A percentile compares a stretch with the other conserved stretches of the same genome.
Conservation (phyloP, 2,329 filamentous ascomycete genomes). For the Hymenoscyphus infarciens region DNA sequence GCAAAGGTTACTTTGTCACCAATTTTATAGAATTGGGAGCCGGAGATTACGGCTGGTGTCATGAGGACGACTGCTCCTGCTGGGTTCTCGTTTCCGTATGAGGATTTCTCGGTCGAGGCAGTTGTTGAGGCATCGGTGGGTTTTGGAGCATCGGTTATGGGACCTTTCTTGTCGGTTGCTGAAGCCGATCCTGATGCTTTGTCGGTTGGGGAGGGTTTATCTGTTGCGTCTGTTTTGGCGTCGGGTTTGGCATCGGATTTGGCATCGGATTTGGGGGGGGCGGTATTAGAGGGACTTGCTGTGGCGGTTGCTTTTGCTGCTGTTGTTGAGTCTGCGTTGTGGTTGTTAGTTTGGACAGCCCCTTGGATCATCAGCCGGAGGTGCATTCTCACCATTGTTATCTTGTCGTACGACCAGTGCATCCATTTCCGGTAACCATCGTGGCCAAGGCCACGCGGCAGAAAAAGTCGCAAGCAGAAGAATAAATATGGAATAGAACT, state of each 20-base stretch:
- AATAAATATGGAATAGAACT: conserved; percentile 48
- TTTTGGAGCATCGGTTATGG: conserved; percentile 6
- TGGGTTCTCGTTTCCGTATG: conserved; percentile 37
- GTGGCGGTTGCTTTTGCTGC: conserved; percentile 16
- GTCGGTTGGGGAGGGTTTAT: not conserved
- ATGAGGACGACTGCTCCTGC: conserved; percentile 52
- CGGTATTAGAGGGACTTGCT: not conserved
- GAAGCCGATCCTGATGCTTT: not conserved
- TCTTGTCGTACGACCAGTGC: conserved; percentile 49
- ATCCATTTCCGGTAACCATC: conserved; percentile 52
- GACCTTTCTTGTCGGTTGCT: not conserved
- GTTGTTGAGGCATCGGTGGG: conserved; percentile 9
- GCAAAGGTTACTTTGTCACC: conserved; percentile 55
- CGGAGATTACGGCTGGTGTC: conserved; percentile 45
- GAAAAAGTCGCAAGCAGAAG: conserved; percentile 45
- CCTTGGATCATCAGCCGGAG: not conserved
- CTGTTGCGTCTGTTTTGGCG: not conserved
- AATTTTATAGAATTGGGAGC: conserved; percentile 55
- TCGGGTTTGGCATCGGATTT: no score
- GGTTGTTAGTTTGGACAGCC: conserved; percentile 11
- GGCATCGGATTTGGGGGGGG: no score
- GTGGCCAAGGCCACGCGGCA: conserved; percentile 51
- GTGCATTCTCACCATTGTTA: conserved; percentile 28
- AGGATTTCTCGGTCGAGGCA: conserved; percentile 9
- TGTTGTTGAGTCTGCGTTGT: conserved; percentile 8